Base-by-base conservation (phyloP, 148 eudicot genomes). In the Nyssa sinensis region DNA sequence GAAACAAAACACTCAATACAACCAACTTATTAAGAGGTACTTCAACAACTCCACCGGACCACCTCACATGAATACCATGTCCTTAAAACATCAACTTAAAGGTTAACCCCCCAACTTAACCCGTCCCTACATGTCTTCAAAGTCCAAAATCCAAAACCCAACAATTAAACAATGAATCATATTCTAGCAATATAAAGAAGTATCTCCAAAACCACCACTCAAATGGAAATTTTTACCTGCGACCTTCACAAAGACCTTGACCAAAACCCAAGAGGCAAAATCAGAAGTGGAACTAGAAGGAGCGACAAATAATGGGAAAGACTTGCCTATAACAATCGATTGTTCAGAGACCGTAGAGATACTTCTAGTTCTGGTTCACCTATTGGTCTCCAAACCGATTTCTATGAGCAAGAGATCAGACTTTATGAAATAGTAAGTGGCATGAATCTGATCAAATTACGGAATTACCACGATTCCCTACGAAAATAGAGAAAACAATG, bases 351-450 rank as follows among this genome's bases (percentile, higher is more conserved):
- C 39, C n/a, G 61, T 19, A 10, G n/a, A 51, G 37, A 30, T 7
- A n/a, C 28, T 12, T n/a, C 24, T 21, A 25, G 19, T n/a, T n/a
- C n/a, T n/a, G n/a, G n/a, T n/a, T n/a, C n/a, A 2, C 13, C 6
- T 11, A 44, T 44, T 11, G 0, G 17, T 44, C 13, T 41, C 1
- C 11, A 1, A 41, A 41, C 11, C 2, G 17, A n/a, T n/a, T n/a
- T 29, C 13, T 1, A 9, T 4, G 17, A 61, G 19, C 25, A 29
- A 37, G 12, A 77, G 80, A 71, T 39, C 34, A 68, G 73, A 79
- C 32, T 73, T 69, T 78, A 70, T 69, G 66, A 37, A 77, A 79
- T 13, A n/a, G n/a, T 37, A 33, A 69, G 39, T 16, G 31, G 74
- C 19, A 53, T 51, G 41, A 27, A 59, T 25, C 11, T 13, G 33